These are phyloP conservation scores for Botrytis byssoidea DNA, from an alignment of 2,329 filamentous ascomycete genomes.

Conservation along the genomic window DNA sequence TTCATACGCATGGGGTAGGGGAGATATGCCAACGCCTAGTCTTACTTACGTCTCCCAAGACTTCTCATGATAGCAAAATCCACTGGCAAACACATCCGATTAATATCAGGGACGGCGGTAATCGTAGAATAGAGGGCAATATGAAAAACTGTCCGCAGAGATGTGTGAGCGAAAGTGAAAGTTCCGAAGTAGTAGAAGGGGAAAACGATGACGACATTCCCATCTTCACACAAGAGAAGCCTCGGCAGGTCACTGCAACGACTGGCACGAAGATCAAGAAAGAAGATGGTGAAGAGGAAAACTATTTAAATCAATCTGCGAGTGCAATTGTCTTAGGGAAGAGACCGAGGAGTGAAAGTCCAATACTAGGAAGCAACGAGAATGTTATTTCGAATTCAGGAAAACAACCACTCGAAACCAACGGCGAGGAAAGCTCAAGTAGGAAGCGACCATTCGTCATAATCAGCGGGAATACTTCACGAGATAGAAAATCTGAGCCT, in stretches of 20 bases:
- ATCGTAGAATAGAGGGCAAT: neutral
- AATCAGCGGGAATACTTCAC: neutral
- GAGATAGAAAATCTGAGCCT: neutral
- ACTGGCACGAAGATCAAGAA: neutral
- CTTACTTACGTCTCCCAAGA: neutral
- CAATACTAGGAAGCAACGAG: conserved; percentile 8
- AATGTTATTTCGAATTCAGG: neutral
- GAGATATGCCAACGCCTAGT: neutral
- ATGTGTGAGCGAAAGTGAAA: neutral
- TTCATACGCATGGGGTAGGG: conserved; percentile 10
- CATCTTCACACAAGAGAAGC: neutral
- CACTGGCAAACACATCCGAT: no score
- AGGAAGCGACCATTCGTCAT: conserved; percentile 5
- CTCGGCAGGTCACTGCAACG: neutral
- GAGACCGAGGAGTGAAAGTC: neutral
- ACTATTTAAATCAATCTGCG: neutral
- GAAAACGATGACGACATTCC: neutral
- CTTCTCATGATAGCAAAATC: no score
- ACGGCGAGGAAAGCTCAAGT: neutral
- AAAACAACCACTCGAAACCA: neutral
- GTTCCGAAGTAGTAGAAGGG: neutral
- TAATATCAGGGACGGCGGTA: neutral
- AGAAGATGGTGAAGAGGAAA: neutral
- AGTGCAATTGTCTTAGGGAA: neutral
- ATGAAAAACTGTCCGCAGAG: neutral